These are phyloP conservation scores for Cladosporium colombiae DNA, from an alignment of 2,329 filamentous ascomycete species.

Conservation along the genomic window DNA sequence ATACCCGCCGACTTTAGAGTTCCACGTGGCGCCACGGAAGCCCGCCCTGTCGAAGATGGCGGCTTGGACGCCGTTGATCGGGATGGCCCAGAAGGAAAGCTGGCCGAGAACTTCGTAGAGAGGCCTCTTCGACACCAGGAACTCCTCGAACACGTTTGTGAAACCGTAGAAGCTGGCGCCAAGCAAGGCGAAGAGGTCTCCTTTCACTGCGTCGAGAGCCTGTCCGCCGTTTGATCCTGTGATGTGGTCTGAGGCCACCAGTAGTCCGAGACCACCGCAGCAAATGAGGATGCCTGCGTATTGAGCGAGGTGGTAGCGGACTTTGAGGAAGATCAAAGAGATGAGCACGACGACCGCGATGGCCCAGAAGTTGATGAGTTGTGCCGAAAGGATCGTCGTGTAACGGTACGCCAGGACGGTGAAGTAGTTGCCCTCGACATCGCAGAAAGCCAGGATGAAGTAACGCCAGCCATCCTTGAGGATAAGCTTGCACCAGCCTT, in stretches of 20 bases:
- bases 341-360: slow-evolving; percentile 88
- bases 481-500: slow-evolving; percentile 66
- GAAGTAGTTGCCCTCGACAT: slow-evolving; percentile 98
- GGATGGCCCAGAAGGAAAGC: slow-evolving; percentile 80
- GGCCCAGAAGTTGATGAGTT: slow-evolving; percentile 98
- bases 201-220: slow-evolving; percentile 71
- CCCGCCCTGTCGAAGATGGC: slow-evolving; percentile 84
- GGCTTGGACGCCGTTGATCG: slow-evolving; percentile 89
- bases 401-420: slow-evolving; percentile 91
- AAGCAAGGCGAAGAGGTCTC: slow-evolving; percentile 86
- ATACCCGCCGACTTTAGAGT: slow-evolving; percentile 68
- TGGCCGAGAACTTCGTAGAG: slow-evolving; percentile 93
- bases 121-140: slow-evolving; percentile 81
- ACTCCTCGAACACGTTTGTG: slow-evolving; percentile 91
- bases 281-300: slow-evolving; percentile 84
- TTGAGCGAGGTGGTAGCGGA: slow-evolving; percentile 88
- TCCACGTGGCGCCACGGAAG: slow-evolving; percentile 57
- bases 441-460: slow-evolving; percentile 86
- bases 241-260: slow-evolving; percentile 86
- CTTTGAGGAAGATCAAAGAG: slow-evolving; percentile 78
- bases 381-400: slow-evolving; percentile 88
- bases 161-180: slow-evolving; percentile 91
- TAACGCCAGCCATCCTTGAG: slow-evolving; percentile 85
- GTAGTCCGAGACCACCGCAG: slow-evolving; percentile 85
- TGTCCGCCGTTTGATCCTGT: slow-evolving; percentile 70